phyloP scores from a whole-genome alignment of 495 filamentous ascomycete species.

The Neurospora sp. region DNA sequence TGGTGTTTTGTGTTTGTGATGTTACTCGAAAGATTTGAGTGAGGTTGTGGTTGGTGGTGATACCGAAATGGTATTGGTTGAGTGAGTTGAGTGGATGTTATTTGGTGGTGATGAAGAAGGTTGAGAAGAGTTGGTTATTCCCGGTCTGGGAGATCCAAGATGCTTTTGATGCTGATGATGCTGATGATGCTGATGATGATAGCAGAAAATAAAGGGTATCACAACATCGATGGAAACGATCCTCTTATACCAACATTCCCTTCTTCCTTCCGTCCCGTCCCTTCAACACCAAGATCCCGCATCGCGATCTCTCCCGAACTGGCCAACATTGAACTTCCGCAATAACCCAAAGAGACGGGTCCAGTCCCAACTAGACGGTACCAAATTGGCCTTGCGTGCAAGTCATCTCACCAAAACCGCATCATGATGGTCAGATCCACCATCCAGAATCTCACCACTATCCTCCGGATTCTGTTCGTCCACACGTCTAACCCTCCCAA shows the following conservation, averaged over 20 bases:
- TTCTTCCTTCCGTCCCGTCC: neutral
- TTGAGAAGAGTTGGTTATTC: neutral
- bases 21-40: neutral
- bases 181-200: conserved; percentile 5
- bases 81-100: neutral
- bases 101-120: conserved; percentile 1
- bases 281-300: neutral
- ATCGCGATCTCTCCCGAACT: neutral
- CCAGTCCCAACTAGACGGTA: neutral
- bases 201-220: neutral
- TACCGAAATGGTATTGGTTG: neutral
- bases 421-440: neutral
- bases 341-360: neutral
- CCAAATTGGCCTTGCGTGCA: neutral
- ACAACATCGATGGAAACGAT: neutral
- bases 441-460: neutral
- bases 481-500: neutral
- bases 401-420: neutral
- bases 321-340: neutral
- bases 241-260: conserved; percentile 6
- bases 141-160: neutral
- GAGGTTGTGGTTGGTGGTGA: neutral
- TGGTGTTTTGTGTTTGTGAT: neutral
- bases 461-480: neutral
- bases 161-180: conserved; percentile 6